Evolutionary conservation across 352 stramenopile species (phyloP).

Genomic region (Globisporangium perplexum): DNA sequence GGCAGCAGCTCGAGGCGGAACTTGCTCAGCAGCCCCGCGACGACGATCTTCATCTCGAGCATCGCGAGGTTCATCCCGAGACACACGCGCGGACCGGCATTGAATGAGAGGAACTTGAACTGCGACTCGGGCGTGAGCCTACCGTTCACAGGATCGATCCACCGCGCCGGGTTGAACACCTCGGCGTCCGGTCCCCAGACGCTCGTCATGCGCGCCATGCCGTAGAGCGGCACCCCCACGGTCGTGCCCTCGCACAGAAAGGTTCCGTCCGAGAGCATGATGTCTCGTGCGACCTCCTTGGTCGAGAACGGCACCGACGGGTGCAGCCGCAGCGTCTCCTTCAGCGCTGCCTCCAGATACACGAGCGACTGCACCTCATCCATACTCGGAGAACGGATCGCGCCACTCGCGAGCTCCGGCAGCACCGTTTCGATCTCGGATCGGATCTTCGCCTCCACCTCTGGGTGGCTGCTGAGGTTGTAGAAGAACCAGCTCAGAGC

Average conservation of each 20-base stretch:
- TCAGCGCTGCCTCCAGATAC: constrained; percentile 43
- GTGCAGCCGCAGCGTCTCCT: constrained; percentile 49
- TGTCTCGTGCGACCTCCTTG: no score
- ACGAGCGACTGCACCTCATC: constrained; percentile 24
- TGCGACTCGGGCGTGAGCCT: constrained; percentile 30
- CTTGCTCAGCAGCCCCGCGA: constrained; percentile 44
- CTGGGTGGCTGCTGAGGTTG: constrained; percentile 42
- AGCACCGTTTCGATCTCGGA: constrained; percentile 32
- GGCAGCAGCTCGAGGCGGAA: constrained; percentile 43
- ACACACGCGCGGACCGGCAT: constrained; percentile 60
- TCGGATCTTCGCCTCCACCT: constrained; percentile 37
- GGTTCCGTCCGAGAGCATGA: no score
- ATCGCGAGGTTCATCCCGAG: constrained; percentile 73
- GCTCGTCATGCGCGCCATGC: constrained; percentile 38
- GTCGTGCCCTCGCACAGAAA: constrained; percentile 60
- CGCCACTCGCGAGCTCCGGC: constrained; percentile 11
- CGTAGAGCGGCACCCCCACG: constrained; percentile 38
- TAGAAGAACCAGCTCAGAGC: constrained; percentile 70
- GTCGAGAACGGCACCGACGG: constrained; percentile 56
- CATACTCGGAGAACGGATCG: constrained; percentile 12
- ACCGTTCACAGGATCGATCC: constrained; percentile 31
- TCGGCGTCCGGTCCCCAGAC: constrained; percentile 57
- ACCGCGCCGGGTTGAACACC: constrained; percentile 62
- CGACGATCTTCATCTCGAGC: constrained; percentile 78
- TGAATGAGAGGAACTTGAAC: constrained; percentile 71